Evolutionary conservation across 768 basidiomycete genomes (phyloP).

Genomic region (Collybiopsis confluens): DNA sequence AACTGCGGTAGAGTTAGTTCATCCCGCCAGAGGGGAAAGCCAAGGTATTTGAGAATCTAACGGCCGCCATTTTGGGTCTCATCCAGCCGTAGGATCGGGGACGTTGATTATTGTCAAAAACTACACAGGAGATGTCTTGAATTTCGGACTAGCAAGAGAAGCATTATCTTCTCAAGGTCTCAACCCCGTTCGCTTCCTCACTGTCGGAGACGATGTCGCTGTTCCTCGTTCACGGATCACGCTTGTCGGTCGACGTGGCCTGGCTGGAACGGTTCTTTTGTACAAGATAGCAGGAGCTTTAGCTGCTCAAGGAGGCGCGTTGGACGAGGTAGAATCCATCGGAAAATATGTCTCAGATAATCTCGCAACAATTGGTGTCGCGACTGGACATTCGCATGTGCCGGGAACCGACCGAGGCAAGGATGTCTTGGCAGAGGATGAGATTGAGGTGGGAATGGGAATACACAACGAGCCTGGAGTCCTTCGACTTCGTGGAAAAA

Average conservation of each 20-base stretch:
- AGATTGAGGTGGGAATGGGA: slow-evolving; percentile 88
- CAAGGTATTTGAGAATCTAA: background rate
- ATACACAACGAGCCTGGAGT: slow-evolving; percentile 89
- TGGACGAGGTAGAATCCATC: slow-evolving; percentile 63
- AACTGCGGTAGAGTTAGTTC: slow-evolving; percentile 72
- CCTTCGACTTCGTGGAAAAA: slow-evolving; percentile 33
- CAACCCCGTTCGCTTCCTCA: slow-evolving; percentile 65
- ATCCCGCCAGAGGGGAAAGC: slow-evolving; percentile 44
- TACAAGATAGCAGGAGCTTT: slow-evolving; percentile 91
- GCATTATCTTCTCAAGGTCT: slow-evolving; percentile 74
- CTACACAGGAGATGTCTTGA: slow-evolving; percentile 87
- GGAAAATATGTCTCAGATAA: slow-evolving; percentile 65
- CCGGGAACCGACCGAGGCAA: slow-evolving; percentile 66
- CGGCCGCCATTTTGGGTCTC: too few species aligned
- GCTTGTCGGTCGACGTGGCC: slow-evolving; percentile 81
- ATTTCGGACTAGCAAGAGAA: slow-evolving; percentile 88
- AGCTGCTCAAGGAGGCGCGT: slow-evolving; percentile 58
- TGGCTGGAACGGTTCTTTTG: slow-evolving; percentile 77
- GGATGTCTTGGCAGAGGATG: slow-evolving; percentile 51
- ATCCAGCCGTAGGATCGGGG: too few species aligned
- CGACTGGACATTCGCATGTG: slow-evolving; percentile 87
- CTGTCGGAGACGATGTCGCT: slow-evolving; percentile 89
- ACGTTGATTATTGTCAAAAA: slow-evolving; percentile 72
- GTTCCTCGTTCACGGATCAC: slow-evolving; percentile 78
- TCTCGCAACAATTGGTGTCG: slow-evolving; percentile 80